A percentile compares a stretch with the other conserved stretches of the same genome.
phyloP scores from a whole-genome alignment of 202 grass and related monocot genomes.

The Digitaria exilis region DNA sequence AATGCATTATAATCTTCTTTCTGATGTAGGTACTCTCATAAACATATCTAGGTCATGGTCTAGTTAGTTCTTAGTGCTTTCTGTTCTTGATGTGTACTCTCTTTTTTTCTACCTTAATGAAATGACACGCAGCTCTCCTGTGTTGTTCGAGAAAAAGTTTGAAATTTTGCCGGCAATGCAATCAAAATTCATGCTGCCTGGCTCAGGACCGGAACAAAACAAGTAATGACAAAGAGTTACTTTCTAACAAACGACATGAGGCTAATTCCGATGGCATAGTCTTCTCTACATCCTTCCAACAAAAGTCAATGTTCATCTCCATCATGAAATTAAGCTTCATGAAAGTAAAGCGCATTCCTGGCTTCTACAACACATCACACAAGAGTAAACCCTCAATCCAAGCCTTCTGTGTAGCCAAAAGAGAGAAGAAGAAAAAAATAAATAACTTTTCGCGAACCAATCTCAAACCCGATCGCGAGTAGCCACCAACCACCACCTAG shows the following conservation, averaged over 20 bases:
- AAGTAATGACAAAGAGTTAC: not conserved
- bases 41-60: not conserved
- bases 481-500: constrained; percentile 1
- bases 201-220: too few relatives aligned
- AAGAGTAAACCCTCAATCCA: constrained; percentile 13
- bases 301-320: constrained; percentile 1
- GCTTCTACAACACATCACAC: not conserved
- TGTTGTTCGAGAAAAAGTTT: too few relatives aligned
- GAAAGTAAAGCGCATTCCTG: constrained; percentile 1
- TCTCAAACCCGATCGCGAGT: constrained; percentile 32
- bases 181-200: not conserved
- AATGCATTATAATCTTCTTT: not conserved
- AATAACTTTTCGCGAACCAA: not conserved
- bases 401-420: not conserved
- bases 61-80: too few relatives aligned
- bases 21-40: not conserved
- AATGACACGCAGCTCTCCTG: too few relatives aligned
- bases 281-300: not conserved
- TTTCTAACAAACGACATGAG: constrained; percentile 20
- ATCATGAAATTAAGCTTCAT: not conserved
- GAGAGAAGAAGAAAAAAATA: not conserved
- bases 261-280: not conserved
- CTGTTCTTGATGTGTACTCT: too few relatives aligned
- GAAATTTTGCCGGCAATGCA: not conserved
- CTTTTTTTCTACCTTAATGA: too few relatives aligned